Evolutionary conservation across 352 stramenopile genomes (phyloP), one percentile per base, ranked within the genome.

Genomic region (Globisporangium nodosum): DNA sequence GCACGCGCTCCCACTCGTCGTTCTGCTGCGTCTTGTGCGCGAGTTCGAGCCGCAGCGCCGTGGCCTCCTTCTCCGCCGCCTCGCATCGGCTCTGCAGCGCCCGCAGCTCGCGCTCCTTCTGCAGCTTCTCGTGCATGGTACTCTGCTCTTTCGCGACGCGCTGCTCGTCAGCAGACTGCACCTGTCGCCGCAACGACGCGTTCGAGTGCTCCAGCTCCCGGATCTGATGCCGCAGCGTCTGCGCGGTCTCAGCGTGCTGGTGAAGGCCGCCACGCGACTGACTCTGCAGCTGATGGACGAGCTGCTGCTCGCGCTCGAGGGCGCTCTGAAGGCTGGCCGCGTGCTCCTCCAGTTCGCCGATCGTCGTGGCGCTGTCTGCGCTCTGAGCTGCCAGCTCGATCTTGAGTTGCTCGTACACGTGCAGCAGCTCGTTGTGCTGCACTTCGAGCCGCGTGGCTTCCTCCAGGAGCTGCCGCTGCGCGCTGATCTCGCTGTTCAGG

Each of bases 321-420:
- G 84, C 76, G n/a, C 68, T 71, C 54, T 88, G 77, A 13, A 92
- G 57, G 43, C 88, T 76, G 20, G 64, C 59, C 13, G 82, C 62
- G n/a, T 85, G 68, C n/a, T 85, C 69, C 57, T 82, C 64, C 24
- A 87, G 61, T 12, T 78, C 70, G 3, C 30, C 42, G 31, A 77
- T 49, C 46, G 63, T 52, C 2, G 52, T 65, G 13, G 73, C 63
- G 52, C 76, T 83, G 43, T 73, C 66, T 24, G 69, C 59, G 35
- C 77, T 48, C 54, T 70, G 63, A 5, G 43, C 50, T 37, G 49
- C 54, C 13, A 60, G 46, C 39, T 86, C 57, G 11, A 60, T 69
- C 58, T 76, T 73, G 16, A 76, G 62, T 51, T 78, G 67, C 49
- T 83, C 71, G 20, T 84, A 46, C 12, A 57, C 61, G 18, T 53